Percentiles rank a stretch among this genome's conserved stretches.
phyloP scores from a whole-genome alignment of 148 eudicot genomes.

The Dianthus caryophyllus region DNA sequence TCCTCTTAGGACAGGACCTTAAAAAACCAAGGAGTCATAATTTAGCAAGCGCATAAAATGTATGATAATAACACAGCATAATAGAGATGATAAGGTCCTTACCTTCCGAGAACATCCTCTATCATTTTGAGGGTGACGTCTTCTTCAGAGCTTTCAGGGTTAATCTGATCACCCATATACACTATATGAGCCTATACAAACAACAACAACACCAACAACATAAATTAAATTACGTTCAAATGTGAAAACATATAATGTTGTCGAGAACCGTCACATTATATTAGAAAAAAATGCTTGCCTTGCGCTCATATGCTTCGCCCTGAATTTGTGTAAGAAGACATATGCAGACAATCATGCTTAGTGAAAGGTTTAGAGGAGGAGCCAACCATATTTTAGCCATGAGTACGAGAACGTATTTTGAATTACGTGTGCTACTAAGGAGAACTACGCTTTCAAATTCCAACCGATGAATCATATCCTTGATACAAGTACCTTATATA shows the following conservation, averaged over 20 bases:
- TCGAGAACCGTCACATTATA: no score
- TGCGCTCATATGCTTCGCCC: constrained; percentile 11
- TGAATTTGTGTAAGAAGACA: constrained; percentile 13
- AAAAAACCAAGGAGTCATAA: no score
- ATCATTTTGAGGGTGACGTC: constrained; percentile 17
- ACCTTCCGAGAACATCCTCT: constrained; percentile 18
- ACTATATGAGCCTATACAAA: constrained; percentile 17
- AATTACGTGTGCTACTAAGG: background rate
- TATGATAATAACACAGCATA: no score
- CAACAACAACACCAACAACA: no score
- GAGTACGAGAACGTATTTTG: background rate
- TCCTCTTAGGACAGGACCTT: no score
- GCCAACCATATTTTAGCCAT: constrained; percentile 6
- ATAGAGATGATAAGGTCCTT: background rate
- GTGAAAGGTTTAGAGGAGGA: background rate
- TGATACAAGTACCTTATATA: background rate
- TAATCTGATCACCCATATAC: constrained; percentile 20
- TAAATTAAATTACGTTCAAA: no score
- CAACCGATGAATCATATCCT: background rate
- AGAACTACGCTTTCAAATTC: background rate
- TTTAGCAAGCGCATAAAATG: no score
- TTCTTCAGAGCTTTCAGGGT: constrained; percentile 2
- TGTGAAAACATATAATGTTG: no score
- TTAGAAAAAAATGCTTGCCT: constrained; percentile 18
- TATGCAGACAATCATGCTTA: constrained; percentile 1